Evolutionary conservation across 2,329 filamentous ascomycete species (phyloP).

Genomic region (Pseudogymnoascus sp.): DNA sequence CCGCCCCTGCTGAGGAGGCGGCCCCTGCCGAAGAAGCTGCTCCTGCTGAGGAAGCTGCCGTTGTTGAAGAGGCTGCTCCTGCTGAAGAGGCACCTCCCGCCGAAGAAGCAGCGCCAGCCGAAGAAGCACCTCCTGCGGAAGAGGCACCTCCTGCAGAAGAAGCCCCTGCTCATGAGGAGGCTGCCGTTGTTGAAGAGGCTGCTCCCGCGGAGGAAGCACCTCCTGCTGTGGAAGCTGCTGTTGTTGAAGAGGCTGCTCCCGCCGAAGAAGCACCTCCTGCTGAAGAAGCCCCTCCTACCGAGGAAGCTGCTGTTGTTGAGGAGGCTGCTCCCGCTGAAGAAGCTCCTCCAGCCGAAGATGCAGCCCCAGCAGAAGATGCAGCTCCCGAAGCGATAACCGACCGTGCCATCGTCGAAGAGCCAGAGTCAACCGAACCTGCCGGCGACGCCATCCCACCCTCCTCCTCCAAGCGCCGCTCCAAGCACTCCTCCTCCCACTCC

Average conservation of each 20-base stretch:
- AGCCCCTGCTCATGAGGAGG: background rate
- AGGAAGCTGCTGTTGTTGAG: background rate
- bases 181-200: background rate
- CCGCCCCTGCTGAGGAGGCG: background rate
- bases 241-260: background rate
- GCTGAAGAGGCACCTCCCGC: too few relatives aligned
- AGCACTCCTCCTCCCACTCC: background rate
- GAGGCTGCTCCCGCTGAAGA: background rate
- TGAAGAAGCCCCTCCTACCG: slow-evolving; percentile 9
- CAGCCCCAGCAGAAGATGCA: slow-evolving; percentile 9
- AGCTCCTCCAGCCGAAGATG: slow-evolving; percentile 9
- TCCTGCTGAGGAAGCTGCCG: background rate
- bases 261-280: slow-evolving; percentile 16
- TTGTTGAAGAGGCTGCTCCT: background rate
- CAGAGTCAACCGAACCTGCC: slow-evolving; percentile 16
- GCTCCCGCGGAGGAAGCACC: background rate
- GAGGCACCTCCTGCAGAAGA: background rate
- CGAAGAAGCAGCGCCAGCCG: background rate
- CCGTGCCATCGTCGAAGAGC: slow-evolving; percentile 20
- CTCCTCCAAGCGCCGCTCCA: slow-evolving; percentile 11
- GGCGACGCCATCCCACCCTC: slow-evolving; percentile 9
- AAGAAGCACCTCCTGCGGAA: slow-evolving; percentile 10
- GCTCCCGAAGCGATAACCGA: slow-evolving; percentile 13
- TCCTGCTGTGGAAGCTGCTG: background rate
- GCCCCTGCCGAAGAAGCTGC: background rate